Evolutionary conservation across 257 asterid genomes (phyloP), one percentile per base, ranked within the genome.

Genomic region (Parsonsia alboflavescens): DNA sequence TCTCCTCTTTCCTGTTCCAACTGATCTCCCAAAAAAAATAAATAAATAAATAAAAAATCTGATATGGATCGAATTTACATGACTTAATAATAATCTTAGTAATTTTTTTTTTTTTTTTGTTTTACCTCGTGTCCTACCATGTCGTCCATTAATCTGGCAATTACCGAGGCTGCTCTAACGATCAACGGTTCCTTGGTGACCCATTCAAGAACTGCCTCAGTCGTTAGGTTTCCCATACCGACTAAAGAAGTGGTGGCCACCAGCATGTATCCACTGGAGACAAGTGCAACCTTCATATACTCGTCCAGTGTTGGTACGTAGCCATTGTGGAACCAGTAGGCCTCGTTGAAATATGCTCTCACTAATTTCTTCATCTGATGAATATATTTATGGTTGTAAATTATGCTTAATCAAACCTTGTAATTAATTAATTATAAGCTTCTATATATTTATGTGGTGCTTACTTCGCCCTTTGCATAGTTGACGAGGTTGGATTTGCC

Each of bases 1-100:
- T 76, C 42, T 33, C 69, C 69, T 44, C 41, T n/a, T 68, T 85
- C 78, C 10, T 52, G 24, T 49, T 83, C 84, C 1, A 39, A 83
- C 83, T 67, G 17, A n/a, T n/a, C n/a, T n/a, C n/a, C n/a, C n/a
- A n/a, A n/a, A n/a, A n/a, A n/a, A n/a, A n/a, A n/a, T n/a, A n/a
- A n/a, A n/a, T n/a, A n/a, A n/a, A n/a, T n/a, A n/a, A n/a, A n/a
- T n/a, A n/a, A n/a, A n/a, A n/a, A n/a, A n/a, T n/a, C n/a, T n/a
- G n/a, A n/a, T n/a, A n/a, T n/a, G n/a, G n/a, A n/a, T n/a, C n/a
- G n/a, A n/a, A n/a, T n/a, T n/a, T n/a, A n/a, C n/a, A n/a, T n/a
- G n/a, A n/a, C n/a, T 42, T n/a, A n/a, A n/a, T n/a, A n/a, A n/a
- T n/a, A n/a, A n/a, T n/a, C n/a, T n/a, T n/a, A n/a, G n/a, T n/a